Conservation (phyloP, 2,329 filamentous ascomycete genomes). For the Didymella pinodella region DNA sequence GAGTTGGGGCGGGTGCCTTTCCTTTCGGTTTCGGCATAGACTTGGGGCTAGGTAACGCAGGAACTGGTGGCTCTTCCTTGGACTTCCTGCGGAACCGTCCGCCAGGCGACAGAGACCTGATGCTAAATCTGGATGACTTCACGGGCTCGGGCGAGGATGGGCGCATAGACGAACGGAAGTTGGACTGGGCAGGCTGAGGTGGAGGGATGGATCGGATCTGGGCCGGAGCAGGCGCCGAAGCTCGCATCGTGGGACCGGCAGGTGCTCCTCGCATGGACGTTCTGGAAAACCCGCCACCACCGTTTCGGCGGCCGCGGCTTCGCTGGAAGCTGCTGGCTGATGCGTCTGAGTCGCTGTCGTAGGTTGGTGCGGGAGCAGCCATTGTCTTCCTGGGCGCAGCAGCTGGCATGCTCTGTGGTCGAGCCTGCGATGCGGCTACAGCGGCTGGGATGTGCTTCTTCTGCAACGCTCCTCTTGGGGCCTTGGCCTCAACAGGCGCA, state of each 20-base stretch:
- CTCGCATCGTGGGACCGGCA: constrained; percentile 43
- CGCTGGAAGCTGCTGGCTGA: constrained; percentile 81
- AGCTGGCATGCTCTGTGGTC: constrained; percentile 41
- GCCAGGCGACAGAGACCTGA: constrained; percentile 74
- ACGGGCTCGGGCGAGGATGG: constrained; percentile 44
- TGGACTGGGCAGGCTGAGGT: constrained; percentile 33
- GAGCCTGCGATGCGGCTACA: constrained; percentile 28
- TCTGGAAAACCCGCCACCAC: constrained; percentile 66
- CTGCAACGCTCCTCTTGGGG: constrained; percentile 49
- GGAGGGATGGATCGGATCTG: constrained; percentile 54
- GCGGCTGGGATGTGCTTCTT: constrained; percentile 50
- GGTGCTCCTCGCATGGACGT: constrained; percentile 71
- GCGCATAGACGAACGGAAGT: constrained; percentile 46
- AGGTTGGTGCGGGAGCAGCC: constrained; percentile 38
- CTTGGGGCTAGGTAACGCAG: constrained; percentile 4
- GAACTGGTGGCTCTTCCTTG: constrained; percentile 19
- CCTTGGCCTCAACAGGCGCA: constrained; percentile 35
- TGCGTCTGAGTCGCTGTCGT: constrained; percentile 55
- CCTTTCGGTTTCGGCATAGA: constrained; percentile 31
- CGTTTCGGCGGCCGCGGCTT: constrained; percentile 50
- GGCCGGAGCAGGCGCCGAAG: constrained; percentile 28
- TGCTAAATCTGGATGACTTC: constrained; percentile 66
- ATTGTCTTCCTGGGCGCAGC: constrained; percentile 24
- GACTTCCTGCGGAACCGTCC: constrained; percentile 59
- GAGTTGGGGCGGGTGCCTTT: constrained; percentile 26